Base-by-base conservation (phyloP, 208 protist species). In the Tritrichomonas foetus region DNA sequence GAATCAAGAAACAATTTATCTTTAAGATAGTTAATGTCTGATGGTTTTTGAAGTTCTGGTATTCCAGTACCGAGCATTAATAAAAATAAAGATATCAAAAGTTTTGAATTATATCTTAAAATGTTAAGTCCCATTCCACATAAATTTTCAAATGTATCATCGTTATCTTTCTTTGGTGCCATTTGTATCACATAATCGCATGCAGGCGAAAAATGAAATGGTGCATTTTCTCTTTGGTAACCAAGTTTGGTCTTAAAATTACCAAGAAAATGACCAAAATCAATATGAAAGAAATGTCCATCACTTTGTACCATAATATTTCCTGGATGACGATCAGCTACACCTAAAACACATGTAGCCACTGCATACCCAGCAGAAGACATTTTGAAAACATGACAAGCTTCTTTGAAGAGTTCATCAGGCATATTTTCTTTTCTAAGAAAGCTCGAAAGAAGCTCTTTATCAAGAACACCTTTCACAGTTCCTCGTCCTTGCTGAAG, bases 181-280 rank as follows among this genome's bases (percentile, higher is more conserved):
- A n/a, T n/a, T n/a, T n/a, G n/a, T n/a, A n/a, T n/a, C n/a, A 61
- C 69, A 27, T 95, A 25, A 16, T 36, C 94, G 80, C 75, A 95
- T 50, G 92, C 69, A 50, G 92, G 92, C 0, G 97, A 97, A 84
- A 98, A 98, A 53, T 98, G 97, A 94, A 98, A 98, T 27, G 98
- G 97, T 0, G 96, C 96, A 16, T 96, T 97, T 94, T 99, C 98
- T n/a, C 98, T 94, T 95, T 98, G 98, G 75, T 98, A 96, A 44
- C 97, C 97, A 78, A 98, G 97, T 93, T 98, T 98, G 0, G 95
- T 97, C 96, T 99, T 98, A 95, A 97, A 98, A 94, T 99, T 98
- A 22, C 98, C 98, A 8, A 99, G 94, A 93, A 99, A 98, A 94
- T 99, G 98, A 47, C 97, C 98, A 96, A 99, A 99, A 95, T 99